phyloP scores from a whole-genome alignment of 2,329 filamentous ascomycete genomes.

The Hymenoscyphus albidus region DNA sequence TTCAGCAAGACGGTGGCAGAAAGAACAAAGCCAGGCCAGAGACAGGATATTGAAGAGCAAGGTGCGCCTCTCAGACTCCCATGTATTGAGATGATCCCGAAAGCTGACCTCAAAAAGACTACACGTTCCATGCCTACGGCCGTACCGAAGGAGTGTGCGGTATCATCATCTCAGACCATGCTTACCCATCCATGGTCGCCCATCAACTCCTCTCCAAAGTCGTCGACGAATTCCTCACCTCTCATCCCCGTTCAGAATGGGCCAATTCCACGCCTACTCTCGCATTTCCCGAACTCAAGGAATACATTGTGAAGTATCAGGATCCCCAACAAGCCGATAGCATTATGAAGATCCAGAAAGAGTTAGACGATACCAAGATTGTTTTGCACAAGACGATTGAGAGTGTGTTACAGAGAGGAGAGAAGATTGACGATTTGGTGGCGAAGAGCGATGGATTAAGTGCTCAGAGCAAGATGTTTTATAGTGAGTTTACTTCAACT shows the following conservation, averaged over 20 bases:
- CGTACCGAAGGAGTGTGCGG: constrained; percentile 71
- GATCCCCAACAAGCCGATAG: constrained; percentile 85
- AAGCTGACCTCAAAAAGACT: constrained; percentile 47
- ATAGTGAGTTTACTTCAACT: constrained; percentile 53
- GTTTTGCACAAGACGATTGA: constrained; percentile 96
- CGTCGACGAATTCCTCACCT: constrained; percentile 78
- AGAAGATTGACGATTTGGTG: constrained; percentile 94
- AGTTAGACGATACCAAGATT: constrained; percentile 96
- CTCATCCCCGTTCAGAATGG: constrained; percentile 69
- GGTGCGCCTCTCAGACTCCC: constrained; percentile 42
- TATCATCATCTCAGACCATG: constrained; percentile 72
- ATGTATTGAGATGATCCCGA: neutral
- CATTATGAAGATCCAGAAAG: constrained; percentile 93
- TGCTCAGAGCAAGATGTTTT: constrained; percentile 96
- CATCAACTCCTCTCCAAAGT: constrained; percentile 85
- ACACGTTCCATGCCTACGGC: constrained; percentile 75
- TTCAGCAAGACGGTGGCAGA: constrained; percentile 87
- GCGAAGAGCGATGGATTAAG: constrained; percentile 90
- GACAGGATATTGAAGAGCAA: constrained; percentile 82
- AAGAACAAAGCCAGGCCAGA: constrained; percentile 73
- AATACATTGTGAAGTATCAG: constrained; percentile 62
- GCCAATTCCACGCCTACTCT: constrained; percentile 51
- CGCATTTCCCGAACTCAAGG: constrained; percentile 69
- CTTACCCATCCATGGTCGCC: constrained; percentile 74
- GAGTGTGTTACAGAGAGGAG: constrained; percentile 79